A percentile compares a stretch with the other conserved stretches of the same genome.
Evolutionary conservation across 2,329 filamentous ascomycete species (phyloP).

Genomic region (Colletotrichum horii): DNA sequence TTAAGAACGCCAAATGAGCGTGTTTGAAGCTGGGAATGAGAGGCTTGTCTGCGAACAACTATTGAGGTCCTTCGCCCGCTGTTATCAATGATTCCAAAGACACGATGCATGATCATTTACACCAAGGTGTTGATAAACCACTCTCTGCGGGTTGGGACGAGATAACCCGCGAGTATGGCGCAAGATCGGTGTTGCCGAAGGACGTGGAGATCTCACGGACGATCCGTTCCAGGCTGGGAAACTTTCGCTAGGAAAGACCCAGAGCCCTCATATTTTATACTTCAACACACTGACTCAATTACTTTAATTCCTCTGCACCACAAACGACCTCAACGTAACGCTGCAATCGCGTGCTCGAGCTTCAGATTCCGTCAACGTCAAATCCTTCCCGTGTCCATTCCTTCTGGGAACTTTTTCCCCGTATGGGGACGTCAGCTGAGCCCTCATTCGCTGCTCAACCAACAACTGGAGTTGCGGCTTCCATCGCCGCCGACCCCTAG

Average conservation of each 20-base stretch:
- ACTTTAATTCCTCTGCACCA: background rate
- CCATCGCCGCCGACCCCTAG: background rate
- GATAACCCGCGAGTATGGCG: background rate
- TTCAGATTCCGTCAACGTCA: background rate
- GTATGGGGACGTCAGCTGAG: background rate
- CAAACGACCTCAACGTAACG: background rate
- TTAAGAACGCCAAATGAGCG: background rate
- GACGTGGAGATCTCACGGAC: background rate
- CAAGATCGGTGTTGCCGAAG: background rate
- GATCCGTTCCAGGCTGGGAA: background rate
- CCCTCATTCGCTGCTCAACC: background rate
- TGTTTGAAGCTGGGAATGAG: background rate
- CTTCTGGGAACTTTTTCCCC: background rate
- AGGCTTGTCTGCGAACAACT: background rate
- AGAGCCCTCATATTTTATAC: background rate
- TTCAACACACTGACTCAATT: background rate
- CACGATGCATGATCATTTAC: background rate
- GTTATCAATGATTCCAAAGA: background rate
- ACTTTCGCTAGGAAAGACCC: background rate
- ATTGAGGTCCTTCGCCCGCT: background rate
- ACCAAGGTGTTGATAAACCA: background rate
- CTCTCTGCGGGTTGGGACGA: background rate
- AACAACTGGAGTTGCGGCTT: background rate
- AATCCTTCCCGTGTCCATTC: background rate
- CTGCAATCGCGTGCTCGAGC: background rate